Evolutionary conservation across 768 basidiomycete species (phyloP).

Genomic region (Termitomyces sp.): DNA sequence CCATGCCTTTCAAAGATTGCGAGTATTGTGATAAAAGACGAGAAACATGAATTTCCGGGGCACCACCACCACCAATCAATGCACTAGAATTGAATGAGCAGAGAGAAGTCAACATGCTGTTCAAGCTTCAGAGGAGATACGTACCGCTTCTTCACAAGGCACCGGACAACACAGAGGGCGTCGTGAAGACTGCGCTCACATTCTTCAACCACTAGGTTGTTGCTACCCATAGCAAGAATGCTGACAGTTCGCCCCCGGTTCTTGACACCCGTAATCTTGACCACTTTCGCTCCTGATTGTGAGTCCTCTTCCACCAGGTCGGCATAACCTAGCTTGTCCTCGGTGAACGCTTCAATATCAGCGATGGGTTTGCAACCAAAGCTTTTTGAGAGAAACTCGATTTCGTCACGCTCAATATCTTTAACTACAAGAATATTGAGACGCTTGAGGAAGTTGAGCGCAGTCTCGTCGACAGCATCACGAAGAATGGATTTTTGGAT

Average conservation of each 20-base stretch:
- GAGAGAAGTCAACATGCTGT: conserved; percentile 15
- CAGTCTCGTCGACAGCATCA: conserved; percentile 97
- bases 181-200: conserved; percentile 97
- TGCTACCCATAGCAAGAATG: conserved; percentile 91
- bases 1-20: conserved; percentile 94
- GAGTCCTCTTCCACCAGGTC: conserved; percentile 91
- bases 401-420: conserved; percentile 98
- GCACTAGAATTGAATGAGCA: conserved; percentile 40
- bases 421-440: conserved; percentile 95
- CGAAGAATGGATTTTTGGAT: conserved; percentile 99
- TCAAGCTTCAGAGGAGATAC: conserved; percentile 15
- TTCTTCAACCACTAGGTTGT: conserved; percentile 92
- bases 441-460: conserved; percentile 95
- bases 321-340: conserved; percentile 96
- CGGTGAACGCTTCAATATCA: conserved; percentile 95
- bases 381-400: conserved; percentile 93
- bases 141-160: conserved; percentile 96
- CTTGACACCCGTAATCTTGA: conserved; percentile 91
- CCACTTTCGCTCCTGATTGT: conserved; percentile 81
- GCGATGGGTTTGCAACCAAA: conserved; percentile 94
- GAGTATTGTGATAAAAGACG: conserved; percentile 86
- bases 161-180: conserved; percentile 97
- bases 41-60: conserved; percentile 97
- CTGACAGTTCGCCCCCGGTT: conserved; percentile 93
- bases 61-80: conserved; percentile 93